Evolutionary conservation across 768 basidiomycete genomes (phyloP).

Genomic region (Cystobasidium tubakii): DNA sequence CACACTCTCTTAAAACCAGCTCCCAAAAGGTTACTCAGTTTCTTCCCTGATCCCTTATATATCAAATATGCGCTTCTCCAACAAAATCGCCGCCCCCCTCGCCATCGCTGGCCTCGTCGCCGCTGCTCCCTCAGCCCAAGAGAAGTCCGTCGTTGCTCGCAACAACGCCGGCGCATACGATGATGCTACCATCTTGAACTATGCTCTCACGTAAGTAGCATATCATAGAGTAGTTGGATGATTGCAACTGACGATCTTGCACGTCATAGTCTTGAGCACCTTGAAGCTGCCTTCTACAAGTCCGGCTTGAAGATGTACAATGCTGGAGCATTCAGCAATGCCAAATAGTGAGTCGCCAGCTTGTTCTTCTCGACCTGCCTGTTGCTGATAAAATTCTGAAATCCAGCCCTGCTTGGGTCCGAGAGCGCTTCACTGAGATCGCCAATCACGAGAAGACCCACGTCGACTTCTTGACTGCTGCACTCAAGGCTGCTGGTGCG

Average conservation of each 20-base stretch:
- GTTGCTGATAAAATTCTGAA: conserved; percentile 51
- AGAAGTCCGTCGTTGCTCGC: conserved; percentile 35
- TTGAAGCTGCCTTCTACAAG: conserved; percentile 49
- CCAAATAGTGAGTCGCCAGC: conserved; percentile 48
- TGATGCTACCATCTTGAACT: conserved; percentile 42
- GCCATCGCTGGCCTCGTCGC: conserved; percentile 29
- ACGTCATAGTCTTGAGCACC: conserved; percentile 49
- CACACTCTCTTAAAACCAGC: not conserved
- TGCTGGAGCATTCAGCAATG: conserved; percentile 52
- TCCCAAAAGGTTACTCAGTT: no score
- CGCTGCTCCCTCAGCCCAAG: conserved; percentile 26
- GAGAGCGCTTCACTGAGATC: conserved; percentile 33
- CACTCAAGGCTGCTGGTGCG: conserved; percentile 40
- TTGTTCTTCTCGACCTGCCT: not conserved
- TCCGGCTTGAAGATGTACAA: conserved; percentile 52
- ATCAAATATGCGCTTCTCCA: conserved; percentile 38
- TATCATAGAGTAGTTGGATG: not conserved
- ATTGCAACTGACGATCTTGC: not conserved
- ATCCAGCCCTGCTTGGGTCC: conserved; percentile 39
- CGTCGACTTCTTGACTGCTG: conserved; percentile 55
- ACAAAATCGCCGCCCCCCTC: conserved; percentile 38
- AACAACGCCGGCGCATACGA: conserved; percentile 26
- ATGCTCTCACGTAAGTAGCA: conserved; percentile 38
- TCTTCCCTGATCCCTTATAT: not conserved
- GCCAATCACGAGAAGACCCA: conserved; percentile 58